Conservation (phyloP, 2,329 filamentous ascomycete species). For the Metarhizium anisopliae region DNA sequence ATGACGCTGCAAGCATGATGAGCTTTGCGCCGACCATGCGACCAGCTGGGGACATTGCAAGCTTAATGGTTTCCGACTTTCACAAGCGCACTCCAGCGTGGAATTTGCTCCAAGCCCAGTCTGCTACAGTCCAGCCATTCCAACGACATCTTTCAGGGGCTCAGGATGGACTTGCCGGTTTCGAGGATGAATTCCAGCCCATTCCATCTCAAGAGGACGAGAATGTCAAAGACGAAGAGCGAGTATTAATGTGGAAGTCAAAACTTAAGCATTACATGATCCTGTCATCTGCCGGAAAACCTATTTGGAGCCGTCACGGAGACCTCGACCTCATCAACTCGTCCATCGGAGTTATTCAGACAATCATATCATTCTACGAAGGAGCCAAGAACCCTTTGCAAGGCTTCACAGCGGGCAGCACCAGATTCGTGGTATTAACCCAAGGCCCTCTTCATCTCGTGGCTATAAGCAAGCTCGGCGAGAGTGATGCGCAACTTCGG, state of each 20-base stretch:
- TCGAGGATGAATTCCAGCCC: slow-evolving; percentile 69
- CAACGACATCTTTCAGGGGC: slow-evolving; percentile 37
- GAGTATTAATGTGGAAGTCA: slow-evolving; percentile 71
- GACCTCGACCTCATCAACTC: slow-evolving; percentile 83
- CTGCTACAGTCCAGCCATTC: slow-evolving; percentile 51
- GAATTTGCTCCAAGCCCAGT: slow-evolving; percentile 55
- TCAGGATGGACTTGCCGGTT: slow-evolving; percentile 53
- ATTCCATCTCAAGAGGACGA: slow-evolving; percentile 47
- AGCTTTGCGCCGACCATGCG: slow-evolving; percentile 58
- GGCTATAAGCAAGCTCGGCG: slow-evolving; percentile 83
- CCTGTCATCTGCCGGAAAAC: slow-evolving; percentile 90
- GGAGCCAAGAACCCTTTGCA: slow-evolving; percentile 66
- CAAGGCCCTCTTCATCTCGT: slow-evolving; percentile 88
- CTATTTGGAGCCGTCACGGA: slow-evolving; percentile 92
- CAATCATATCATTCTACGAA: slow-evolving; percentile 95
- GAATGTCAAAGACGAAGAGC: slow-evolving; percentile 40
- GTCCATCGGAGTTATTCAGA: slow-evolving; percentile 92
- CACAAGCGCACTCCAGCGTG: slow-evolving; percentile 60
- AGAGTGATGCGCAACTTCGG: slow-evolving; percentile 81
- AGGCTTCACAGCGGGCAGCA: slow-evolving; percentile 78
- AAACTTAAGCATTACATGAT: slow-evolving; percentile 98
- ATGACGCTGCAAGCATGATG: slow-evolving; percentile 57
- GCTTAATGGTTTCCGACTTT: slow-evolving; percentile 66
- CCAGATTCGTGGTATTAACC: slow-evolving; percentile 76
- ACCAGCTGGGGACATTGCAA: slow-evolving; percentile 65